Evolutionary conservation across 768 basidiomycete species (phyloP).

Genomic region (Lentinula guzmanii): DNA sequence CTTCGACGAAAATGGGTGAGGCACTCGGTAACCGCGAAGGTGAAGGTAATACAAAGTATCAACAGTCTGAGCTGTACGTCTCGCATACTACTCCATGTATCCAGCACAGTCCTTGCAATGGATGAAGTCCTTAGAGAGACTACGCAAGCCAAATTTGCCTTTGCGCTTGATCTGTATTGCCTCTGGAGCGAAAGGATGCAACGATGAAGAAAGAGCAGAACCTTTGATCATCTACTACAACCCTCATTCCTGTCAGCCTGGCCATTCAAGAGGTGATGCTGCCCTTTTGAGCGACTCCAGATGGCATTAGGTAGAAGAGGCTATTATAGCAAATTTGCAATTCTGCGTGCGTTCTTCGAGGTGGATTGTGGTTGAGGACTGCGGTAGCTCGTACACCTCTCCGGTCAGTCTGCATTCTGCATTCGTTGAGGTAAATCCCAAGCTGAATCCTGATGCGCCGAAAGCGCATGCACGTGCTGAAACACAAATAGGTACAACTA

Average conservation of each 20-base stretch:
- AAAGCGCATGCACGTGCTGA: neutral
- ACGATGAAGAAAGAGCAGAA: neutral
- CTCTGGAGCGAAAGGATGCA: neutral
- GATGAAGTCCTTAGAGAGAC: constrained; percentile 1
- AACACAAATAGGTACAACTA: neutral
- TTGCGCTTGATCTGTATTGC: neutral
- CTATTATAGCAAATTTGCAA: neutral
- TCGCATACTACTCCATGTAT: neutral
- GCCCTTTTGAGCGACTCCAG: neutral
- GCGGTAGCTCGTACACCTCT: too few species aligned
- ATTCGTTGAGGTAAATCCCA: too few species aligned
- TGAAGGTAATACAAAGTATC: too few species aligned
- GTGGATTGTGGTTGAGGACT: too few species aligned
- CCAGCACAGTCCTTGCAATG: constrained; percentile 3
- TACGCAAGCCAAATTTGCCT: neutral
- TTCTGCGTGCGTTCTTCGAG: too few species aligned
- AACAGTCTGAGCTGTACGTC: neutral
- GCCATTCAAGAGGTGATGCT: neutral
- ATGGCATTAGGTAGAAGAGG: neutral
- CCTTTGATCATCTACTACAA: neutral
- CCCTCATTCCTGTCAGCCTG: neutral
- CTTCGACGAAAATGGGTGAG: too few species aligned
- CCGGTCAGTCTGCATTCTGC: too few species aligned
- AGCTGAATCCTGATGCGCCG: too few species aligned
- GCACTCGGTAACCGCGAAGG: too few species aligned